phyloP scores from a whole-genome alignment of 148 eudicot species.

The Persicaria tinctoria region DNA sequence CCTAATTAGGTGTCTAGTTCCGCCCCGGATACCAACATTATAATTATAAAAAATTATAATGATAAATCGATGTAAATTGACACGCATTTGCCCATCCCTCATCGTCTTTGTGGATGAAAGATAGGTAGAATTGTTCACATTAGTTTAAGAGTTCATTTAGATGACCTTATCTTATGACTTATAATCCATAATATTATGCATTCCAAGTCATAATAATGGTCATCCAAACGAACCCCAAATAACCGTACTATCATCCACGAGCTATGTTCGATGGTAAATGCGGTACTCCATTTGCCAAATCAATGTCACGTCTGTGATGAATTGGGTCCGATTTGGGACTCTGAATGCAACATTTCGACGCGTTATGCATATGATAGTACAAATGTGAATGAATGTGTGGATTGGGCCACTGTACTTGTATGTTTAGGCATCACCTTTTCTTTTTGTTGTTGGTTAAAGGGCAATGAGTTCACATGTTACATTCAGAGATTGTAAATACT shows the following conservation, averaged over 20 bases:
- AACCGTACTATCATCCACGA: not conserved
- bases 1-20: too few relatives aligned
- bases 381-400: not conserved
- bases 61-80: too few relatives aligned
- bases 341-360: not conserved
- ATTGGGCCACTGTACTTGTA: not conserved
- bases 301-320: slow-evolving; percentile 2
- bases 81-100: too few relatives aligned
- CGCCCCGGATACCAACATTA: too few relatives aligned
- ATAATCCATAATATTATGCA: too few relatives aligned
- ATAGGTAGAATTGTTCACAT: too few relatives aligned
- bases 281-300: not conserved
- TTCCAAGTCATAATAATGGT: too few relatives aligned
- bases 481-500: not conserved
- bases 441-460: not conserved
- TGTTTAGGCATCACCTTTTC: not conserved
- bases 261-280: not conserved
- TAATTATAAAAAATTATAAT: too few relatives aligned
- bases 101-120: too few relatives aligned
- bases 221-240: too few relatives aligned
- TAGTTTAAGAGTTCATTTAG: too few relatives aligned
- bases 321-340: not conserved
- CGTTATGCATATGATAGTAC: not conserved
- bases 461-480: not conserved
- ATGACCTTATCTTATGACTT: too few relatives aligned